Base-by-base conservation (phyloP, 164 flowering plant genomes). In the Stephania japonica region DNA sequence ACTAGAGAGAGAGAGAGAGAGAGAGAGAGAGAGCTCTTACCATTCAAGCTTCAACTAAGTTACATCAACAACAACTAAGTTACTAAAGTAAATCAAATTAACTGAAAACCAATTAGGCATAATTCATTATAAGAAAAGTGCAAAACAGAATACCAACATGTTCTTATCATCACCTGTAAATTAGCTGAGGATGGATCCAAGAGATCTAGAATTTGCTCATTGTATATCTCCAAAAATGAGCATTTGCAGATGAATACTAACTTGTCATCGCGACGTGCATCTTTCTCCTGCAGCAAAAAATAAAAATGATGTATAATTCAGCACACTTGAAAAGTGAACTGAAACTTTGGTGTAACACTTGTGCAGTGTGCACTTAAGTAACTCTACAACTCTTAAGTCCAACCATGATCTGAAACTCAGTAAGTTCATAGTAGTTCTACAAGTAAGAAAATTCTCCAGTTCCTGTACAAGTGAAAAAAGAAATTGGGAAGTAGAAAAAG, bases 131-230 rank as follows among this genome's bases (percentile, higher is more conserved):
- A 24, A 59, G 7, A 59, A 59, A 59, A n/a, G 64, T 18, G 23
- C n/a, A 6, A 59, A 21, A 65, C 14, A n/a, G 61, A 38, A 23
- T 19, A 49, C 53, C 32, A 27, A 14, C 42, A 44, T 23, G n/a
- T 9, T 19, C 49, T 64, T 7, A 44, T 69, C 8, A 69, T 49
- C 77, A 93, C 99, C 90, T 93, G 99, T 78, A 96, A 84, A 81
- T 96, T 96, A 70, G 21, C 72, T 43, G 96, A 86, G 43, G 96
- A 90, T 44, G 99, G 98, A 26, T 96, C 95, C 73, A 93, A 73
- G 73, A 96, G 98, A 83, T 96, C 99, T 69, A 92, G 87, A 78
- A 96, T 96, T 44, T 96, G 99, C 77, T 96, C 99, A 76, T 96
- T 96, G 80, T 96, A 96, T 70, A 96, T 96, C 81, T 96, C 99